These are phyloP conservation scores for Aspergillus caelatus DNA, from an alignment of 2,329 filamentous ascomycete species.

Conservation along the genomic window DNA sequence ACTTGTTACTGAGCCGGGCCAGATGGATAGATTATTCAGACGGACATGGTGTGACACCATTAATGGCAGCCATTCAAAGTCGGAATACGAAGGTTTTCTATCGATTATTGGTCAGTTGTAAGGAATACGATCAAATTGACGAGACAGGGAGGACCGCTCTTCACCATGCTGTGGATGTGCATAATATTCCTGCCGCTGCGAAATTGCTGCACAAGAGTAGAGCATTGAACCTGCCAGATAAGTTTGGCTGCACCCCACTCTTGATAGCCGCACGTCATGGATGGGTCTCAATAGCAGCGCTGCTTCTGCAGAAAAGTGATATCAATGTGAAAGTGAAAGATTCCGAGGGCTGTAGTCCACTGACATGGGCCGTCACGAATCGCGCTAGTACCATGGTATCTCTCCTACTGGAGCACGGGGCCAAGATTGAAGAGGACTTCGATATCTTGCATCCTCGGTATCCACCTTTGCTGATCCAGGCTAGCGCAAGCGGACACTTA, in stretches of 20 bases:
- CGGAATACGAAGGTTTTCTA: not conserved
- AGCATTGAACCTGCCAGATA: not conserved
- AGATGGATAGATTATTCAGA: not conserved
- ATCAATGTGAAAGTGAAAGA: constrained; percentile 1
- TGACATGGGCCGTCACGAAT: constrained; percentile 5
- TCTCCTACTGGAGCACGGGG: not conserved
- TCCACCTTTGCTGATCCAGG: not conserved
- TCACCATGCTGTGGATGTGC: not conserved
- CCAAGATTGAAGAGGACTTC: not conserved
- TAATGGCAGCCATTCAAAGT: not conserved
- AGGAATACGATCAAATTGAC: not conserved
- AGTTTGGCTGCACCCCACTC: not conserved
- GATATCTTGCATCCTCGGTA: not conserved
- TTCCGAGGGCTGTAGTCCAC: not conserved
- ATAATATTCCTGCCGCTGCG: not conserved
- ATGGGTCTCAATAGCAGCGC: not conserved
- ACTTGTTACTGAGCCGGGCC: not conserved
- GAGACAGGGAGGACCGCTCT: not conserved
- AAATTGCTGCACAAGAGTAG: not conserved
- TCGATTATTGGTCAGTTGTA: not conserved
- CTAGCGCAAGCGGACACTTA: not conserved
- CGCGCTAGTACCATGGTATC: not conserved
- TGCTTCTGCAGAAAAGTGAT: not conserved
- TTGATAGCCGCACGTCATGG: not conserved
- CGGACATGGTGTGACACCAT: not conserved